phyloP scores from a whole-genome alignment of 768 basidiomycete genomes.

The Mrakia blollopis region DNA sequence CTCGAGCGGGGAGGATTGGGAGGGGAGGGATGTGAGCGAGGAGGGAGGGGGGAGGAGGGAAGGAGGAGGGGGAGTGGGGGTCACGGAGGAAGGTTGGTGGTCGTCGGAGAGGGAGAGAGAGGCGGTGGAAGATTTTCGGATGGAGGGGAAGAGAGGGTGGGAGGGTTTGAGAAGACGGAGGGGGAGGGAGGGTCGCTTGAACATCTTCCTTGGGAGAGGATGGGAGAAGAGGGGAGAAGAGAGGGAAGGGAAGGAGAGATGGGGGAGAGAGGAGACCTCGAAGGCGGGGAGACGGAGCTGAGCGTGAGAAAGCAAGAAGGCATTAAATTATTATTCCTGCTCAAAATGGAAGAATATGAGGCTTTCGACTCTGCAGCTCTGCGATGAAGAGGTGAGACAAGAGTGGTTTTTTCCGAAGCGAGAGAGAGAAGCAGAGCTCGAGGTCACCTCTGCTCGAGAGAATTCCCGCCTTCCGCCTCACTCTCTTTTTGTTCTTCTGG shows the following conservation, averaged over 20 bases:
- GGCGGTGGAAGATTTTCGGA: neutral
- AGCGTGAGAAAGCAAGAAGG: neutral
- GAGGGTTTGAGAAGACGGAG: neutral
- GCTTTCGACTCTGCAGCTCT: too few species aligned
- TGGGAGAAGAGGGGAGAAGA: neutral
- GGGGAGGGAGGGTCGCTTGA: neutral
- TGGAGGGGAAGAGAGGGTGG: neutral
- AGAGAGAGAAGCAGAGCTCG: too few species aligned
- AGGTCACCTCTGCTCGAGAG: too few species aligned
- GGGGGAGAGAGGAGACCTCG: neutral
- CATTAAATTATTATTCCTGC: neutral
- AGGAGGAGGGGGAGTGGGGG: neutral
- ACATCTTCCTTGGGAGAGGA: neutral
- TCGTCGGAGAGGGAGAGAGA: neutral
- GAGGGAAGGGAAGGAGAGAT: neutral
- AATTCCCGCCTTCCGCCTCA: too few species aligned
- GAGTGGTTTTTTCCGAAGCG: too few species aligned
- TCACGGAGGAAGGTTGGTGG: too few species aligned
- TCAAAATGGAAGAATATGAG: too few species aligned
- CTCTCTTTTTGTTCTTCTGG: too few species aligned
- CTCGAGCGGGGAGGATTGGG: neutral
- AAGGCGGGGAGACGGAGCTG: too few species aligned
- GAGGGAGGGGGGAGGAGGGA: neutral
- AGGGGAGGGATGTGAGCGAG: neutral
- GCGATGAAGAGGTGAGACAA: too few species aligned